A percentile compares a stretch with the other conserved stretches of the same genome.
Conservation (phyloP, 2,329 filamentous ascomycete genomes). For the Pseudocercospora fuligena region DNA sequence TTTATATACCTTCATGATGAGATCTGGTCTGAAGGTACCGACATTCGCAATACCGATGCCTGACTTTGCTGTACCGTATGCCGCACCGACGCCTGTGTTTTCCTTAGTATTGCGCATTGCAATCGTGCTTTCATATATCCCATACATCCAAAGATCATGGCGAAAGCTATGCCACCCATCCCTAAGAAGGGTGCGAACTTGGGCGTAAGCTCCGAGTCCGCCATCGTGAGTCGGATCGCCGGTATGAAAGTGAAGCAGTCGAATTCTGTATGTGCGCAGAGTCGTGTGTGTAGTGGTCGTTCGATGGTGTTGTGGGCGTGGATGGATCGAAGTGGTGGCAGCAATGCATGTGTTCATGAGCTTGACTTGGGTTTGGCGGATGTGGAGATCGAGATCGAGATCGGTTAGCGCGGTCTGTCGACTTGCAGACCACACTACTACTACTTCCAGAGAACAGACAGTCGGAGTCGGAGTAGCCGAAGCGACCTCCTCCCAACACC, state of each 20-base stretch:
- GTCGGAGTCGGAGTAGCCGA: neutral
- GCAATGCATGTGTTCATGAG: neutral
- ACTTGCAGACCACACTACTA: neutral
- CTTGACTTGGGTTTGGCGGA: neutral
- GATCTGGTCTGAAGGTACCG: conserved; percentile 80
- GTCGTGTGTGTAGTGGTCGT: neutral
- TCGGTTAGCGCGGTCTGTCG: neutral
- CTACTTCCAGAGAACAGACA: neutral
- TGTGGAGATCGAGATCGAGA: neutral
- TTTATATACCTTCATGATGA: conserved; percentile 80
- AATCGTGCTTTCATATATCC: neutral
- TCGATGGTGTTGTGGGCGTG: neutral
- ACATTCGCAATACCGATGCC: conserved; percentile 87
- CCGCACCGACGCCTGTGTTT: conserved; percentile 69
- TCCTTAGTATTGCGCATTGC: conserved; percentile 29
- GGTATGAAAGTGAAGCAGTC: neutral
- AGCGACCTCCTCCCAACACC: neutral
- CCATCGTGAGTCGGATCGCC: conserved; percentile 43
- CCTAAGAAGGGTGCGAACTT: conserved; percentile 88
- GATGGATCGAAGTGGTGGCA: neutral
- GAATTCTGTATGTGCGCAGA: conserved; percentile 2
- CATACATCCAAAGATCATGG: conserved; percentile 85
- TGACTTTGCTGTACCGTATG: conserved; percentile 86
- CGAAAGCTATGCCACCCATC: conserved; percentile 80
- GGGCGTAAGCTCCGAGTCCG: conserved; percentile 64